Evolutionary conservation across 352 stramenopile species (phyloP).

Genomic region (Pythium aristosporum): DNA sequence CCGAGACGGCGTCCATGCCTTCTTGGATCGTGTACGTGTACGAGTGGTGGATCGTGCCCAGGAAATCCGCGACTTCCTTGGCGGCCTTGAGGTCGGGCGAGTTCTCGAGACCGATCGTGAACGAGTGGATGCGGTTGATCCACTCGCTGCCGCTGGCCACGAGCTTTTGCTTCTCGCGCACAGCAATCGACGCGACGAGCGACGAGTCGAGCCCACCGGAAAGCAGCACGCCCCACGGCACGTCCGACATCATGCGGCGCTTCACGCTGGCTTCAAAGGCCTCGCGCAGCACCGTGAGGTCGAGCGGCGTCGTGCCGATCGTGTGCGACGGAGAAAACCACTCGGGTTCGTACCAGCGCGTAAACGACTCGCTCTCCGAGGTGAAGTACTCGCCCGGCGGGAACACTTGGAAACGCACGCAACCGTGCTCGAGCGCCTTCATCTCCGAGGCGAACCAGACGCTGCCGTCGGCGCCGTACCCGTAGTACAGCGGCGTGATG

Average conservation of each 20-base stretch:
- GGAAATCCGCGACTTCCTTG: conserved; percentile 95
- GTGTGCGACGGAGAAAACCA: conserved; percentile 86
- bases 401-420: conserved; percentile 87
- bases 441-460: conserved; percentile 98
- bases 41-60: conserved; percentile 98
- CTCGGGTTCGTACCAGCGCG: conserved; percentile 94
- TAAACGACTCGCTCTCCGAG: conserved; percentile 88
- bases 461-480: conserved; percentile 95
- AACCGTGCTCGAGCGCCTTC: conserved; percentile 93
- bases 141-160: conserved; percentile 76
- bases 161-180: conserved; percentile 90
- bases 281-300: conserved; percentile 78
- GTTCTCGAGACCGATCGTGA: conserved; percentile 96
- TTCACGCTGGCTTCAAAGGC: conserved; percentile 95
- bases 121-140: conserved; percentile 97
- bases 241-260: conserved; percentile 98
- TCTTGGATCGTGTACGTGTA: conserved; percentile 99
- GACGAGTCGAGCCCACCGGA: conserved; percentile 98
- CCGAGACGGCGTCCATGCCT: conserved; percentile 95
- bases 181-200: conserved; percentile 96
- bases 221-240: conserved; percentile 98
- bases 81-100: conserved; percentile 96
- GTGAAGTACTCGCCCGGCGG: conserved; percentile 90
- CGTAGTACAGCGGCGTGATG: conserved; percentile 98
- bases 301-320: conserved; percentile 58